Conservation (phyloP, 345 rosid genomes). For the Hypericum perforatum region DNA sequence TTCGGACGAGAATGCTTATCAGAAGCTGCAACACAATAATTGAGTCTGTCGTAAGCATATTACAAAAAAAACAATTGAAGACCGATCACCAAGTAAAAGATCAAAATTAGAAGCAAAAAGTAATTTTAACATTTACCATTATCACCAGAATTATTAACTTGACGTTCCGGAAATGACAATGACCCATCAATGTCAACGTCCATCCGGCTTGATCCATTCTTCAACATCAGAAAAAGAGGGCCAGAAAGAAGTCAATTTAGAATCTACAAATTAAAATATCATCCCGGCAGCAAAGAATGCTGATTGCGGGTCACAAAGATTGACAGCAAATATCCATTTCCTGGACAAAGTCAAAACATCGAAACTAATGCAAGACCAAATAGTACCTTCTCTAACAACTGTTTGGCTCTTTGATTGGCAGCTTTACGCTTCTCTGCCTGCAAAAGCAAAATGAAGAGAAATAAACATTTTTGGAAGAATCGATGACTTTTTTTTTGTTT, state of each 20-base stretch:
- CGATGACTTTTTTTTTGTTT: background rate
- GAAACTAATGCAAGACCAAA: background rate
- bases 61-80: background rate
- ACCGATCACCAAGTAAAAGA: background rate
- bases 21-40: conserved; percentile 24
- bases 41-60: conserved; percentile 3
- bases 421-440: conserved; percentile 59
- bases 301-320: background rate
- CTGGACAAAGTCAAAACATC: background rate
- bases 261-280: background rate
- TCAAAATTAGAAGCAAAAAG: background rate
- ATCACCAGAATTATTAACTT: conserved; percentile 27
- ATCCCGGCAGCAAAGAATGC: conserved; percentile 13
- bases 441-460: conserved; percentile 6
- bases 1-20: conserved; percentile 78
- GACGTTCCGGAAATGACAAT: conserved; percentile 55
- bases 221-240: background rate
- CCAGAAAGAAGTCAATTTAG: too few relatives aligned
- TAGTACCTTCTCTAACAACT: conserved; percentile 61
- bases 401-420: conserved; percentile 64
- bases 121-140: conserved; percentile 30
- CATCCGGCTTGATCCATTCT: conserved; percentile 80
- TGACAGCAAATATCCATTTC: background rate
- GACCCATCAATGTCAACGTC: conserved; percentile 88
- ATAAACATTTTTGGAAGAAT: background rate